Percentiles rank a stretch among this genome's conserved stretches.
Evolutionary conservation across 805 yeast genomes (phyloP).

Genomic region (Yarrowia keelungensis): DNA sequence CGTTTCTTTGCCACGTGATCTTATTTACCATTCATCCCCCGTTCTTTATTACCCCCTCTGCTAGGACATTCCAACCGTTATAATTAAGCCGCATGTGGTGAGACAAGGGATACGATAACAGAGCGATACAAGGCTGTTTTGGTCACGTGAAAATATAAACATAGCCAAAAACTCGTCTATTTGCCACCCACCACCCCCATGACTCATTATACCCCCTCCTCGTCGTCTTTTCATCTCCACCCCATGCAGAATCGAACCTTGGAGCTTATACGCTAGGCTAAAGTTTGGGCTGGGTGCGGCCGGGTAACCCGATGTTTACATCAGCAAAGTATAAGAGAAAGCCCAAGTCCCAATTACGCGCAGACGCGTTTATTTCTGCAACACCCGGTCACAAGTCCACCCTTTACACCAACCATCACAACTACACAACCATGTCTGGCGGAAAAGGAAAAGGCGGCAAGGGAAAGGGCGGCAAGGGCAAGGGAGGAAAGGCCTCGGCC

Average conservation of each 20-base stretch:
- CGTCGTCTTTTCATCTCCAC: too few relatives aligned
- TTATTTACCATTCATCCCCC: too few relatives aligned
- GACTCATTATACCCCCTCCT: too few relatives aligned
- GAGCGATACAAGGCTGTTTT: too few relatives aligned
- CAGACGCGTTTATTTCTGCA: conserved; percentile 39
- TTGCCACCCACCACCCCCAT: too few relatives aligned
- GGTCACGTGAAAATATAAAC: too few relatives aligned
- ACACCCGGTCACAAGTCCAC: conserved; percentile 15
- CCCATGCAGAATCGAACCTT: conserved; percentile 14
- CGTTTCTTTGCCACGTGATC: not conserved
- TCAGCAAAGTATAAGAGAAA: conserved; percentile 37
- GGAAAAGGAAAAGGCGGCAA: conserved; percentile 56
- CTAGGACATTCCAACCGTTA: not conserved
- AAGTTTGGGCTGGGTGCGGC: conserved; percentile 28
- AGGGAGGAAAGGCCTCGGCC: conserved; percentile 81
- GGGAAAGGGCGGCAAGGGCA: conserved; percentile 96
- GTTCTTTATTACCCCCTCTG: too few relatives aligned
- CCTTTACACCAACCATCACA: conserved; percentile 3
- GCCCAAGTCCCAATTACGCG: conserved; percentile 29
- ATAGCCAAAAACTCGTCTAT: too few relatives aligned
- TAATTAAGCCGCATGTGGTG: conserved; percentile 5
- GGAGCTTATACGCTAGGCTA: conserved; percentile 3
- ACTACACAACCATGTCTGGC: conserved; percentile 34
- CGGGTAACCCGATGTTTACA: conserved; percentile 36
- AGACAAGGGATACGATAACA: too few relatives aligned